Percentiles rank a stretch among this genome's conserved stretches.
Conservation (phyloP, 192 early-diverging fungal species). For the Phlyctochytrium planicorne region DNA sequence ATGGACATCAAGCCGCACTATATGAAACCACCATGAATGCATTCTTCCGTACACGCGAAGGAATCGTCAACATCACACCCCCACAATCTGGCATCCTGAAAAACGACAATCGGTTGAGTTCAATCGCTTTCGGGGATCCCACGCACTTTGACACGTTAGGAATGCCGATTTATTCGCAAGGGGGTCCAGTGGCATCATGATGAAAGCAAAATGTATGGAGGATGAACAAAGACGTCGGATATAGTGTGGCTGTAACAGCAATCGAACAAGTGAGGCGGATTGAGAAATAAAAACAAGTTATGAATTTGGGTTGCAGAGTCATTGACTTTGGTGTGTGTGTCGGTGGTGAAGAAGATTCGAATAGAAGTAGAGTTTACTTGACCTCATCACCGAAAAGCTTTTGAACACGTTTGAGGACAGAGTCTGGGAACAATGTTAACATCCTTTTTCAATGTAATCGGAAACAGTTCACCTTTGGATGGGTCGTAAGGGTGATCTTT, state of each 20-base stretch:
- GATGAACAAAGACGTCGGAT: not conserved
- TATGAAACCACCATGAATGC: constrained; percentile 30
- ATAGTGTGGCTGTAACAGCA: too few relatives aligned
- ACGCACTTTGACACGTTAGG: constrained; percentile 17
- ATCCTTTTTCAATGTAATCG: constrained; percentile 1
- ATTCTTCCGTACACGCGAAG: constrained; percentile 18
- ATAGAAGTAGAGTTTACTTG: not conserved
- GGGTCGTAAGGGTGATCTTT: constrained; percentile 99
- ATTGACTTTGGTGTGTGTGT: not conserved
- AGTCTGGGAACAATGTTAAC: constrained; percentile 34
- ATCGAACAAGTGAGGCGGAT: too few relatives aligned
- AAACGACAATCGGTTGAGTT: constrained; percentile 4
- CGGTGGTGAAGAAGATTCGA: not conserved
- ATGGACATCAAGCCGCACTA: not conserved
- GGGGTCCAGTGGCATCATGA: too few relatives aligned
- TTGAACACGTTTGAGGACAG: constrained; percentile 54
- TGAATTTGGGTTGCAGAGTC: too few relatives aligned
- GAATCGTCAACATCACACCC: constrained; percentile 16
- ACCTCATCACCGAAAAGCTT: constrained; percentile 50
- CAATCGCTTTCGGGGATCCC: constrained; percentile 23
- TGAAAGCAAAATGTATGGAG: too few relatives aligned
- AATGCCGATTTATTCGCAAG: constrained; percentile 3
- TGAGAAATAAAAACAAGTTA: too few relatives aligned
- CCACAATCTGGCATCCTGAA: not conserved
- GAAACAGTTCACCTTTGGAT: constrained; percentile 43